Evolutionary conservation across 2,329 filamentous ascomycete species (phyloP).

Genomic region (Didymella sp.): DNA sequence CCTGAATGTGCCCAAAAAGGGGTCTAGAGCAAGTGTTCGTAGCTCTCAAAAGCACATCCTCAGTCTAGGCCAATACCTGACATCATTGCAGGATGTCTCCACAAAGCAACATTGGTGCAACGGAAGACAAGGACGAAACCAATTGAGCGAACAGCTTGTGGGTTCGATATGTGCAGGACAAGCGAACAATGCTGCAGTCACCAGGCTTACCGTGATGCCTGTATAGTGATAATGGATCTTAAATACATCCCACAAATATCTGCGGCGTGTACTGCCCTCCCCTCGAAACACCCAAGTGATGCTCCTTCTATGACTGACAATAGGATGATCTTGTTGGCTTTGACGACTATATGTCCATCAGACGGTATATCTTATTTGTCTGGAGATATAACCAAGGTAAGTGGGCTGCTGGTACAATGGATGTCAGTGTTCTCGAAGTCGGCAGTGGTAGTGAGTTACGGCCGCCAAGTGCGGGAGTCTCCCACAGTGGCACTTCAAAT

Average conservation of each 20-base stretch:
- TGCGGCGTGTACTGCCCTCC: background rate
- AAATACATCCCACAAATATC: background rate
- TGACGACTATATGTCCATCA: too few species aligned
- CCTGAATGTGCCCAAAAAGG: too few species aligned
- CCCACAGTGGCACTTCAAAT: constrained; percentile 3
- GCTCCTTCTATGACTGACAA: too few species aligned
- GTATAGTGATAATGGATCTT: background rate
- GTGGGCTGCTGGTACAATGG: background rate
- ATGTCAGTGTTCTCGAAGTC: background rate
- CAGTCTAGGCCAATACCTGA: background rate
- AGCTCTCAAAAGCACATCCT: background rate
- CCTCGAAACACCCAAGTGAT: too few species aligned
- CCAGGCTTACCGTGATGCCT: background rate
- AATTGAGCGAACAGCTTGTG: background rate
- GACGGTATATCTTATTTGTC: background rate
- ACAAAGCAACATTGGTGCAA: background rate
- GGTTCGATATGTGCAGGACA: too few species aligned
- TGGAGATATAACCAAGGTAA: background rate
- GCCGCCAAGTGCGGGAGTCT: constrained; percentile 9
- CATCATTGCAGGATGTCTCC: background rate
- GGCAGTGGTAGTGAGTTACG: background rate
- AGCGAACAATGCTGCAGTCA: background rate
- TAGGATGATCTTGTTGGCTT: too few species aligned
- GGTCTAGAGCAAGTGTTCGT: background rate
- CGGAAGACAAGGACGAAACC: background rate